phyloP scores from a whole-genome alignment of 805 yeast species.

The Myxozyma udenii region DNA sequence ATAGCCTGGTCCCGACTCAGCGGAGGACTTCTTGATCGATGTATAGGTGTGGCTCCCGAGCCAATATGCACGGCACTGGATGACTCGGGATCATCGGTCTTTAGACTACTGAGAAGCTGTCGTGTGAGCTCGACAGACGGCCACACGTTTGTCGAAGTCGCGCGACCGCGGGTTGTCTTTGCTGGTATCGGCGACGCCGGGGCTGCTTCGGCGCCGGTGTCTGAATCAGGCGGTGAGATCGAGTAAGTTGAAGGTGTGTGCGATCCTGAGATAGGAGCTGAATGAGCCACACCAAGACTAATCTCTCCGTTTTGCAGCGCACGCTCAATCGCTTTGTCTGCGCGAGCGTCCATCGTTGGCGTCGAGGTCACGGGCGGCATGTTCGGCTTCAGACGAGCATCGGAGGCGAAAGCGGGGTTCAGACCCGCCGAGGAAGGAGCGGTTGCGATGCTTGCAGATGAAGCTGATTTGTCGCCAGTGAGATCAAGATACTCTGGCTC shows the following conservation, averaged over 20 bases:
- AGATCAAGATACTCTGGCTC: conserved; percentile 56
- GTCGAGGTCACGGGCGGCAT: conserved; percentile 10
- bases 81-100: conserved; percentile 21
- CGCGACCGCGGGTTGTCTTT: conserved; percentile 1
- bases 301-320: not conserved
- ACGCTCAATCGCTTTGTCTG: conserved; percentile 10
- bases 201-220: conserved; percentile 1
- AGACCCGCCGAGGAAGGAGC: not conserved
- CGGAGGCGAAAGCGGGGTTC: not conserved
- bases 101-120: conserved; percentile 15
- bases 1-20: conserved; percentile 44
- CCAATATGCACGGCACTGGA: conserved; percentile 18
- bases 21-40: conserved; percentile 30
- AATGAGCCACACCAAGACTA: not conserved
- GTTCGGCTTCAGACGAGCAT: conserved; percentile 26
- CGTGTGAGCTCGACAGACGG: conserved; percentile 26
- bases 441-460: too few relatives aligned
- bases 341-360: conserved; percentile 3
- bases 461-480: conserved; percentile 31
- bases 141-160: conserved; percentile 20
- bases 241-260: not conserved
- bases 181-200: not conserved
- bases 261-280: not conserved
- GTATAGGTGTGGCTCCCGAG: conserved; percentile 23
- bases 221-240: conserved; percentile 8